Evolutionary conservation across 2,329 filamentous ascomycete genomes (phyloP).

Genomic region (Alternaria conjuncta): DNA sequence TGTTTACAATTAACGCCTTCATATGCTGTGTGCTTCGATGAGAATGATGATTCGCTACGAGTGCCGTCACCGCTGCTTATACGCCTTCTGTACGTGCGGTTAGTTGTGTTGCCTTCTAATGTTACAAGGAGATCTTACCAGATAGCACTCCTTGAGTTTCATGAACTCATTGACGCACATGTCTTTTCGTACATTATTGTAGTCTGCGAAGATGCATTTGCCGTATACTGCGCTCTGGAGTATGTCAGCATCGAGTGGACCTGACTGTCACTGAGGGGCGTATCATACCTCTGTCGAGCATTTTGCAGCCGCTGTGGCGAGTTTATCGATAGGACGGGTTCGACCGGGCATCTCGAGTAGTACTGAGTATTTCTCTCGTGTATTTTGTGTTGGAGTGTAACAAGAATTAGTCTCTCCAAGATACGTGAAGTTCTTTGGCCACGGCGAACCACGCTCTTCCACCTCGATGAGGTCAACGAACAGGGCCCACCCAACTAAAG

Average conservation of each 20-base stretch:
- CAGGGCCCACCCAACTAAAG: conserved; percentile 12
- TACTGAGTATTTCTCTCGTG: neutral
- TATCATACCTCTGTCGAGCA: conserved; percentile 68
- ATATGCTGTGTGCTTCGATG: neutral
- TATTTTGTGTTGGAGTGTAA: neutral
- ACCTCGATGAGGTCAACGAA: conserved; percentile 19
- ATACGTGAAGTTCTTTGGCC: neutral
- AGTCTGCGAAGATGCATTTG: conserved; percentile 89
- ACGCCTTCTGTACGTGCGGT: conserved; percentile 27
- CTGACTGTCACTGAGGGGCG: conserved; percentile 4
- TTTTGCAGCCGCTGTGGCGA: conserved; percentile 69
- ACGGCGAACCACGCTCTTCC: neutral
- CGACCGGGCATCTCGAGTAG: conserved; percentile 41
- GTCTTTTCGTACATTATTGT: conserved; percentile 87
- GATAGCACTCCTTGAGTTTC: conserved; percentile 82
- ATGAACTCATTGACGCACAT: conserved; percentile 89
- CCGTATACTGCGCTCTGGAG: conserved; percentile 81
- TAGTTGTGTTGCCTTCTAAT: neutral
- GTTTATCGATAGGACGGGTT: conserved; percentile 71
- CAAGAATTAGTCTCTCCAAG: too few species aligned
- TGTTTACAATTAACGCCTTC: neutral
- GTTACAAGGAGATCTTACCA: conserved; percentile 62
- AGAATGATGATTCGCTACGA: neutral
- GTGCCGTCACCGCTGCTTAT: conserved; percentile 36
- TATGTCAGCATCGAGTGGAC: neutral